Conservation (phyloP, 768 basidiomycete species). For the Suillus paluster region DNA sequence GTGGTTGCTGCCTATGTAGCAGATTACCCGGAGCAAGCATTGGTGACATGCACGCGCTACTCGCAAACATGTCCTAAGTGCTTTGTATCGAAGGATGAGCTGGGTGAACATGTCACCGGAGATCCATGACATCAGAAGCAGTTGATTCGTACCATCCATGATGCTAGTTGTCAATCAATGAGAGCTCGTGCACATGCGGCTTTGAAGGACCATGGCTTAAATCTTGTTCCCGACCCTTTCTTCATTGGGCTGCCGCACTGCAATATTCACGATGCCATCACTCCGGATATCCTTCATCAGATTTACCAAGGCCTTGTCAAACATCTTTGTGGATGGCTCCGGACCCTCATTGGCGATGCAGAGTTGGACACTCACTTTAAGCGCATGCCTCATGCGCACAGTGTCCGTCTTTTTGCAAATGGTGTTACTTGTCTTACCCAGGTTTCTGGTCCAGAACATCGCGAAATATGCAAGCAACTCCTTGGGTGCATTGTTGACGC, state of each 20-base stretch:
- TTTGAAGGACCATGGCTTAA: neutral
- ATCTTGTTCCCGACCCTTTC: constrained; percentile 18
- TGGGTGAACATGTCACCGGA: no score
- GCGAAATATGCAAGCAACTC: neutral
- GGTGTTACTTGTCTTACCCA: neutral
- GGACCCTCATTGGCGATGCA: neutral
- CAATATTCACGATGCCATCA: constrained; percentile 28
- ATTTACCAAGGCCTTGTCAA: constrained; percentile 41
- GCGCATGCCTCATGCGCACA: neutral
- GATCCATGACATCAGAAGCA: no score
- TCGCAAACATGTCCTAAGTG: no score
- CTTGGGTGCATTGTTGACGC: no score
- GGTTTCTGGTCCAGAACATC: neutral
- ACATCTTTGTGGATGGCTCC: constrained; percentile 35
- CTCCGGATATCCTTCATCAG: constrained; percentile 42
- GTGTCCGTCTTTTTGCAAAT: neutral
- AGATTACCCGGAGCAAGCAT: no score
- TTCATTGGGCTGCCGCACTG: constrained; percentile 31
- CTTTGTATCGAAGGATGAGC: no score
- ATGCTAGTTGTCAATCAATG: neutral
- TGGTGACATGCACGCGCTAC: no score
- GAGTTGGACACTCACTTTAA: neutral
- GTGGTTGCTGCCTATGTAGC: no score
- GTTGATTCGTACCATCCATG: neutral
- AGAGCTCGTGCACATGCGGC: neutral